A percentile compares a stretch with the other conserved stretches of the same genome.
These are phyloP conservation scores for Ceratocystis harringtonii DNA, from an alignment of 2,329 filamentous ascomycete species.

Conservation along the genomic window DNA sequence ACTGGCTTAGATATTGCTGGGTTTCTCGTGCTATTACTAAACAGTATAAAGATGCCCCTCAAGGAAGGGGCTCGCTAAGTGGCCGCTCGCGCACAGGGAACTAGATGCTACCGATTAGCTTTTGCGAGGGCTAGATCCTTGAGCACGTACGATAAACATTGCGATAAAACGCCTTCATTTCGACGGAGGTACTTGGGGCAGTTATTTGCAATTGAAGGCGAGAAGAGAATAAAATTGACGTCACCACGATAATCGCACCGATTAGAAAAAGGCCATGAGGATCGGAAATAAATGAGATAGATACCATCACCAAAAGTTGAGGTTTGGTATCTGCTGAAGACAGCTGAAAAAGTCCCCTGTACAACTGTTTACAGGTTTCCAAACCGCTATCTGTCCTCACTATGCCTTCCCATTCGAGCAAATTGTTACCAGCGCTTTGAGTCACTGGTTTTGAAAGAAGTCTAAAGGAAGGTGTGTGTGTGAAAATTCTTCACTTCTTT, in stretches of 20 bases:
- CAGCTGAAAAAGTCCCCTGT: background rate
- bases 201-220: background rate
- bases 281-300: background rate
- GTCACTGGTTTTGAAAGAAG: background rate
- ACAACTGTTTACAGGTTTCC: background rate
- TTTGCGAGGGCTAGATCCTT: background rate
- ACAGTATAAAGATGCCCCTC: background rate
- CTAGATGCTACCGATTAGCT: background rate
- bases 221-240: background rate
- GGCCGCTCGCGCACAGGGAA: background rate
- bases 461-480: background rate
- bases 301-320: background rate
- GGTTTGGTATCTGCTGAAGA: background rate
- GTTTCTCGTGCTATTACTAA: background rate
- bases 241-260: background rate
- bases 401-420: background rate
- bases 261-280: background rate
- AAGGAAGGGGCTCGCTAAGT: background rate
- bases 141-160: background rate
- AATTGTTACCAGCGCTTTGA: background rate
- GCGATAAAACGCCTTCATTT: background rate
- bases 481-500: conserved; percentile 6
- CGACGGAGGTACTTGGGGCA: background rate
- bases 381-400: background rate
- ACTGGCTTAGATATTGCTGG: background rate